Conservation (phyloP, 2,329 filamentous ascomycete species). For the Raffaelea albimanens region DNA sequence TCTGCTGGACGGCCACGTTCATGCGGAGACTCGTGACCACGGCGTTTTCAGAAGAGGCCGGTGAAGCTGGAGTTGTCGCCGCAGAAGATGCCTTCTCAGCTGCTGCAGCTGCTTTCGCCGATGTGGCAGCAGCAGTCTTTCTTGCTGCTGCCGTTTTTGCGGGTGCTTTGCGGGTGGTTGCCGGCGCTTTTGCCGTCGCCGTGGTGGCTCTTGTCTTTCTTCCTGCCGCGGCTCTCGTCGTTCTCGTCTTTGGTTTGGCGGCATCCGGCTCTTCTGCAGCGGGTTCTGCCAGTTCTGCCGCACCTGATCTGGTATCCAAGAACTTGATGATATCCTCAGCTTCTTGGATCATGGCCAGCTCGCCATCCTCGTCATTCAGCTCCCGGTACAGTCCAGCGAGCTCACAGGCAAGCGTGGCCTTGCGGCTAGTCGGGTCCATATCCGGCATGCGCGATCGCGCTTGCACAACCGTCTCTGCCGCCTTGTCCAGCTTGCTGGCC, state of each 20-base stretch:
- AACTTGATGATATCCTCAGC: conserved; percentile 32
- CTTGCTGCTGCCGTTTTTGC: conserved; percentile 14
- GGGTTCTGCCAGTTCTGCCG: neutral
- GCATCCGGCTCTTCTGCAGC: conserved; percentile 13
- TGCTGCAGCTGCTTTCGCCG: neutral
- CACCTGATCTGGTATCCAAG: neutral
- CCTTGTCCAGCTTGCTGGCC: conserved; percentile 50
- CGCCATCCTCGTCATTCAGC: conserved; percentile 33
- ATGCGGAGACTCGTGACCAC: conserved; percentile 23
- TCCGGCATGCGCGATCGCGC: conserved; percentile 41
- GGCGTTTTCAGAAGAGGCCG: conserved; percentile 15
- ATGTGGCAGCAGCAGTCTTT: conserved; percentile 15
- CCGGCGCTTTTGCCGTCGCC: neutral
- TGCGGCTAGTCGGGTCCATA: conserved; percentile 32
- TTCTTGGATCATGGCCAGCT: conserved; percentile 31
- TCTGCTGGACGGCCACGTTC: conserved; percentile 31
- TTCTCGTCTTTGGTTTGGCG: conserved; percentile 19
- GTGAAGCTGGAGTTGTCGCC: neutral
- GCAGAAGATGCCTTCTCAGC: neutral
- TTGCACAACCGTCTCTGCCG: conserved; percentile 43
- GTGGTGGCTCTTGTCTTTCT: conserved; percentile 10
- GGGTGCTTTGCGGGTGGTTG: conserved; percentile 5
- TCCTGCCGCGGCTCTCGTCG: conserved; percentile 17
- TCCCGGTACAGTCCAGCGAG: conserved; percentile 47
- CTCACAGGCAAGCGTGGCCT: conserved; percentile 41